A percentile compares a stretch with the other conserved stretches of the same genome.
phyloP scores from a whole-genome alignment of 2,329 filamentous ascomycete species.

The Fusarium domesticum region DNA sequence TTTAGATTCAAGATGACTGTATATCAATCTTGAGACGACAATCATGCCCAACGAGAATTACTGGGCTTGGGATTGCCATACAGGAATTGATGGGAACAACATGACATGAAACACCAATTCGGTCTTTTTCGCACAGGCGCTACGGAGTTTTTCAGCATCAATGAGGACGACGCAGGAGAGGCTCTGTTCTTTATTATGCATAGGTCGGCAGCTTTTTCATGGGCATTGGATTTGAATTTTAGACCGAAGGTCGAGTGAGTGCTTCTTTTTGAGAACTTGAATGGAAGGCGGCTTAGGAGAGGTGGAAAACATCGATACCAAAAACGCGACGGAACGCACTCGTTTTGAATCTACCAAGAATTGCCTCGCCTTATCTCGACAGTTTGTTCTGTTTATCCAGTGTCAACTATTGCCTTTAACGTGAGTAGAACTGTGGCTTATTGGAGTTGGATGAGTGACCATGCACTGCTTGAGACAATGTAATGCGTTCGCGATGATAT shows the following conservation, averaged over 20 bases:
- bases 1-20: background rate
- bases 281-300: background rate
- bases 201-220: background rate
- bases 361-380: background rate
- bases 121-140: conserved; percentile 27
- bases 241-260: background rate
- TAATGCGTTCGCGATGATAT: too few relatives aligned
- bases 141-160: conserved; percentile 28
- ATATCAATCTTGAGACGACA: conserved; percentile 1
- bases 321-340: background rate
- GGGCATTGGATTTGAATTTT: background rate
- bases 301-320: background rate
- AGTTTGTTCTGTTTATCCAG: background rate
- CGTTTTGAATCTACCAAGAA: background rate
- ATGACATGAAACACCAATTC: conserved; percentile 11
- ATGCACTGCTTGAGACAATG: too few relatives aligned
- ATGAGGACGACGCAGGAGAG: background rate
- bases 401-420: too few relatives aligned
- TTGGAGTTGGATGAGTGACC: too few relatives aligned
- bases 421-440: too few relatives aligned
- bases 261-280: background rate
- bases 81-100: conserved; percentile 11
- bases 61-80: conserved; percentile 16
- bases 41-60: conserved; percentile 22
- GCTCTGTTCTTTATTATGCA: conserved; percentile 3